These are phyloP conservation scores for Vitis riparia DNA, from an alignment of 164 flowering plant genomes.

Conservation along the genomic window DNA sequence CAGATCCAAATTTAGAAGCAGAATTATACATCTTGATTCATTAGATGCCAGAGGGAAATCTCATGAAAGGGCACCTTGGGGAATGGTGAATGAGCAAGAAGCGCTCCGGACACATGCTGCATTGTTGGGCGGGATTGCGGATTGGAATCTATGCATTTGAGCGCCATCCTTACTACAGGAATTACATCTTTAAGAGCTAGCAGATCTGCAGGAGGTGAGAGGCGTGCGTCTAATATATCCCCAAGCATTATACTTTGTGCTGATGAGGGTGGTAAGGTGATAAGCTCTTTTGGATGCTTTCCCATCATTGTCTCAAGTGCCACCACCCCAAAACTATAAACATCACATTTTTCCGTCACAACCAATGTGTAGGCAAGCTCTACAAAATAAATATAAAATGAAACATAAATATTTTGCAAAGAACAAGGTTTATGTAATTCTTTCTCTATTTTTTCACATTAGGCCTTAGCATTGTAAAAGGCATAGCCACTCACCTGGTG, in stretches of 20 bases:
- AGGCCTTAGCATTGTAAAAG: too few relatives aligned
- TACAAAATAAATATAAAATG: background rate
- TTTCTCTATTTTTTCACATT: too few relatives aligned
- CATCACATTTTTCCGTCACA: constrained; percentile 16
- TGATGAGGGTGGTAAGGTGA: constrained; percentile 2
- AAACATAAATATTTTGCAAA: background rate
- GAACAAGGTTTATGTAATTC: too few relatives aligned
- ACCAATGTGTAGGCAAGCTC: constrained; percentile 21
- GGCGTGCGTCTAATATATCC: constrained; percentile 17
- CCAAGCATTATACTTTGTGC: background rate
- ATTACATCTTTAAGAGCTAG: background rate
- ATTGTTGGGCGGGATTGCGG: constrained; percentile 27
- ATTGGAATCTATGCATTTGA: constrained; percentile 13
- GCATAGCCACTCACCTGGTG: constrained; percentile 17
- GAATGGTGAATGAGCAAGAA: background rate
- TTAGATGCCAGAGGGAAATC: background rate
- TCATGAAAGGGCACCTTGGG: background rate
- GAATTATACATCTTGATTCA: too few relatives aligned
- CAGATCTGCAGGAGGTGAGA: constrained; percentile 3
- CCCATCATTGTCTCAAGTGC: constrained; percentile 20
- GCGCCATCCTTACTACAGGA: constrained; percentile 5
- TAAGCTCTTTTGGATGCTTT: constrained; percentile 21
- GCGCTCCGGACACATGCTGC: constrained; percentile 14
- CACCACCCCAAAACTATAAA: constrained; percentile 17
- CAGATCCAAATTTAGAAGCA: too few relatives aligned